Evolutionary conservation across 208 protist genomes (phyloP), one percentile per base, ranked within the genome.

Genomic region (Trypanosoma conorhini): DNA sequence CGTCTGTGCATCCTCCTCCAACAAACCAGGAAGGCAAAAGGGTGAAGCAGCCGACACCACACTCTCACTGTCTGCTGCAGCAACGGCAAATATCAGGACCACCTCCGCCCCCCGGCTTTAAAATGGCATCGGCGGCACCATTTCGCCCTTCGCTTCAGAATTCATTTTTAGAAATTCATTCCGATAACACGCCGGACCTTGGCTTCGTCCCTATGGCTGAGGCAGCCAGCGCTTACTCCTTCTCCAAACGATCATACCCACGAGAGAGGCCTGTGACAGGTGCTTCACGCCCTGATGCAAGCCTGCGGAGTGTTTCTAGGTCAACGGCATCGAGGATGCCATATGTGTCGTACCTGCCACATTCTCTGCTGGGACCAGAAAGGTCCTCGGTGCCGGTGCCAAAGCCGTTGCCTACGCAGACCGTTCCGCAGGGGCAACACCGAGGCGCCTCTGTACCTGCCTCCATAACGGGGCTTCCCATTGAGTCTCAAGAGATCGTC

Each of bases 401-500:
- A 38, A 59, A 28, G 30, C 55, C 55, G 8, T 12, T 28, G 17
- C 19, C 21, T 24, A 51, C 48, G 21, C 28, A 30, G 15, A 51
- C 24, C 9, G 17, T 21, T 24, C 28, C 66, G 5, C 9, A 55
- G 21, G 31, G 21, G 62, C 15, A 15, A 54, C 5, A 1, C 1
- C 9, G 22, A 22, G 52, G 28, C 51, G 38, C 42, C 12, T 70
- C 65, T 55, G 42, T 42, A 12, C n/a, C 65, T 48, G n/a, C 28
- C 30, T 62, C 65, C 52, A n/a, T 21, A 31, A 38, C 28, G 3
- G 5, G 38, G 17, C 15, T 57, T 30, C 12, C 55, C 19, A n/a
- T 35, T 28, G 55, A 42, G 40, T 24, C 52, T 15, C 33, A 55
- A 26, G 26, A 62, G 51, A 24, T 91, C 31, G 81, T 87, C 64